Evolutionary conservation across 208 protist genomes (phyloP), one percentile per base, ranked within the genome.

Genomic region (Leishmania braziliensis): DNA sequence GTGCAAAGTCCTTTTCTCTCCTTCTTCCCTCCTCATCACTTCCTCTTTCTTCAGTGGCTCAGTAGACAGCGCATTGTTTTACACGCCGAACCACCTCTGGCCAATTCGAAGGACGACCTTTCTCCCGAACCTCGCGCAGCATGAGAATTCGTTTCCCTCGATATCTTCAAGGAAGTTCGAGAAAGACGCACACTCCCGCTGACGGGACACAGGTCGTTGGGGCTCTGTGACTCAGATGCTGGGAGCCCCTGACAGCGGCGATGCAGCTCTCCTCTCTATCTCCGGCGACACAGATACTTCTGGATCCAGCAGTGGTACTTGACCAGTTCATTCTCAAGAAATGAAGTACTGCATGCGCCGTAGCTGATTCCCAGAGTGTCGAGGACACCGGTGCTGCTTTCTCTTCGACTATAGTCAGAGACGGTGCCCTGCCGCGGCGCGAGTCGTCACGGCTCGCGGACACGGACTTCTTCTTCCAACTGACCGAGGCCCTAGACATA

Each of bases 401-500:
- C 4, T 48, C 36, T n/a, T 36, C 50, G 18, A 54, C 29, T 12
- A 68, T 54, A 18, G 43, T 5, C 14, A 68, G n/a, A 14, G 29
- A 20, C 63, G 26, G 62, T 58, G 33, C 14, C 23, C 1, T 39
- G 77, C 79, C n/a, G 2, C 84, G 69, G 10, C 72, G 75, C 3
- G 54, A 78, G 12, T 23, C 36, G 20, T 77, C 65, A 53, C 82
- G 71, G 65, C 60, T 74, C 50, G 58, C 80, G 72, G 77, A 81
- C 77, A 86, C 80, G 18, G 89, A 90, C 29, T 85, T 93, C 69
- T 95, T 95, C 50, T 91, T 94, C 69, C 65, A 72, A 0, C 51
- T 95, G 3, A 85, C 90, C 14, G 83, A 84, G 29, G 88, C 91
- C 50, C 83, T 94, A 33, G 92, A 92, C 56, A 79, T 79, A 6